Evolutionary conservation across 352 stramenopile species (phyloP).

Genomic region (Pythium pyrilobum): DNA sequence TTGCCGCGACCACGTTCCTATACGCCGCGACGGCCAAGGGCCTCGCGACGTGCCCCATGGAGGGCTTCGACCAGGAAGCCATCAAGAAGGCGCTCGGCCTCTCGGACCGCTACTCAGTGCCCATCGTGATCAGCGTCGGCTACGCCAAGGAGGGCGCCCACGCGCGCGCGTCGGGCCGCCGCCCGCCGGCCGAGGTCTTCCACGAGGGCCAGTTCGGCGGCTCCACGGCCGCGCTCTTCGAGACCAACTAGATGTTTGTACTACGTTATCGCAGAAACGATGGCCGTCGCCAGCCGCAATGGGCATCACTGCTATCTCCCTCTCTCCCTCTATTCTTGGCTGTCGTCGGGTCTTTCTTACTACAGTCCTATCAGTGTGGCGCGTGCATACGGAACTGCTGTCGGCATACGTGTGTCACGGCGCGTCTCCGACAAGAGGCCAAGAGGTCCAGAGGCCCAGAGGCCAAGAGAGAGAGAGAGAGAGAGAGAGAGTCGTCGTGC

Average conservation of each 20-base stretch:
- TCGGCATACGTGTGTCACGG: no score
- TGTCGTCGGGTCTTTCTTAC: no score
- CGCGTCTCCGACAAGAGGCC: no score
- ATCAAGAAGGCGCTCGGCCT: conserved; percentile 28
- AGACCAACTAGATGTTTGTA: conserved; percentile 1
- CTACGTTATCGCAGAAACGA: not conserved
- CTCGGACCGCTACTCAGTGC: conserved; percentile 31
- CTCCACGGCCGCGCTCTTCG: conserved; percentile 14
- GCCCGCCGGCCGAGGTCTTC: conserved; percentile 22
- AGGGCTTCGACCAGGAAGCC: conserved; percentile 28
- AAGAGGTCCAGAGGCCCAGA: no score
- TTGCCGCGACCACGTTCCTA: conserved; percentile 30
- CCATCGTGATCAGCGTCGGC: conserved; percentile 29
- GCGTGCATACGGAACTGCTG: no score
- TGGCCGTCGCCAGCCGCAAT: no score
- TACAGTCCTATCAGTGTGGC: no score
- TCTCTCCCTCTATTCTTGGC: no score
- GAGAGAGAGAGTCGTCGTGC: no score
- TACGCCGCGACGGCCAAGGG: conserved; percentile 28
- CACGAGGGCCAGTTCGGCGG: conserved; percentile 19
- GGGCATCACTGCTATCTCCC: no score
- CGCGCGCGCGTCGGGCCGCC: conserved; percentile 5
- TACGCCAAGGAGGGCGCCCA: conserved; percentile 15
- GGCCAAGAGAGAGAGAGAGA: no score
- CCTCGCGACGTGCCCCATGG: conserved; percentile 29